Evolutionary conservation across 768 basidiomycete species (phyloP), one percentile per base, ranked within the genome.

Genomic region (Boletus sensibilis): DNA sequence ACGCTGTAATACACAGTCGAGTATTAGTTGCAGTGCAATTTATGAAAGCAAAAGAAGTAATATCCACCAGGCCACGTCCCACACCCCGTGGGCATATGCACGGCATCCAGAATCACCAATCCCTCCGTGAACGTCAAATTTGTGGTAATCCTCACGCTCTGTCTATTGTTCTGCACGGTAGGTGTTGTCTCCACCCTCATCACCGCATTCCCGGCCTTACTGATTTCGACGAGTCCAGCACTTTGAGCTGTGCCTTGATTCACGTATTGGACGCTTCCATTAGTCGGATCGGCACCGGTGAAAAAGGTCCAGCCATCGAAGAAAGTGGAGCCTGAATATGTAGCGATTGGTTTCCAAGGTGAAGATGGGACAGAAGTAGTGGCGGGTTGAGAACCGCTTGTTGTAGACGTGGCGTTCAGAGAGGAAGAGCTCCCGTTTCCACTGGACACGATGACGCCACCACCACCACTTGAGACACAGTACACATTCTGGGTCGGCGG

Each of bases 71-170:
- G 91, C 92, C 92, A 94, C 25, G 86, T 86, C 37, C 86, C 93
- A 71, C 93, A 95, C 14, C 93, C 94, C 0, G 86, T 85, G 9
- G 93, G 93, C 87, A 94, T 92, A 69, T 96, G 93, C 25, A 85
- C 78, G 25, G 91, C 82, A 72, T 95, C 92, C 79, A 94, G 79
- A 44, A 94, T 77, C 58, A 94, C 78, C 35, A 97, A 76, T 37
- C 81, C 86, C 9, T 83, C 83, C 34, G 81, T 88, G 65, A 82
- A 88, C 3, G 75, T 71, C 50, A 75, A 69, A 29, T 84, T 68
- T 0, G 87, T 84, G 46, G 83, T 85, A 61, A 98, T 88, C 59
- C 94, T 86, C 38, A 96, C 80, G 60, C 88, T 87, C 70, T 84
- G 79, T 57, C 94, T 83, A 52, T 80, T 87, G 39, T 69, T 81